These are phyloP conservation scores for Solanum tarapatanum DNA, from an alignment of 257 asterid species.

Conservation along the genomic window DNA sequence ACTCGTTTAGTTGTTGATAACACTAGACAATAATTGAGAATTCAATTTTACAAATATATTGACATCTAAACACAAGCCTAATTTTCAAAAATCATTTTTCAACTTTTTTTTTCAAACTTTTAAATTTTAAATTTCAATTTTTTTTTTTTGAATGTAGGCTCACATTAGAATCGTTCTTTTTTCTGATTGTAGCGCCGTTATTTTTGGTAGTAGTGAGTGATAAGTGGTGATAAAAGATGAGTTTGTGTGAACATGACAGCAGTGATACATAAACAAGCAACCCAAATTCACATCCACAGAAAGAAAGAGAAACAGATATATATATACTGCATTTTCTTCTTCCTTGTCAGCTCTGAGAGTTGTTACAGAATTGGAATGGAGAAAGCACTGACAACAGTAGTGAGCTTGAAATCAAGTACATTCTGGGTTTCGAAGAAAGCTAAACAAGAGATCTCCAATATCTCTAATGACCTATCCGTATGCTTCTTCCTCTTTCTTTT, in stretches of 20 bases:
- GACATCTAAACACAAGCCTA: not conserved
- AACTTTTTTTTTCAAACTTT: too few species aligned
- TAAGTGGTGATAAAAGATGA: constrained; percentile 10
- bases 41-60: too few species aligned
- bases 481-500: not conserved
- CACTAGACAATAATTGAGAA: not conserved
- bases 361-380: constrained; percentile 30
- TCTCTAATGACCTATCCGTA: constrained; percentile 81
- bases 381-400: constrained; percentile 77
- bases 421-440: constrained; percentile 94
- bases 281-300: not conserved
- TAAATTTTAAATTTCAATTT: not conserved
- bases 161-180: not conserved
- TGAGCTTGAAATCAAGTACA: constrained; percentile 72
- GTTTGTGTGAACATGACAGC: constrained; percentile 25
- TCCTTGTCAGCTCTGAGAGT: not conserved
- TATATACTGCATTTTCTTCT: not conserved
- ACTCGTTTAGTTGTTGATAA: not conserved
- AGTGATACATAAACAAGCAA: not conserved
- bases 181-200: constrained; percentile 20
- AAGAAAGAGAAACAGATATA: not conserved
- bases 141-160: not conserved
- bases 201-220: not conserved
- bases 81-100: not conserved
- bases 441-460: constrained; percentile 85